phyloP scores from a whole-genome alignment of 2,329 filamentous ascomycete species.

The Metarhizium rileyi region DNA sequence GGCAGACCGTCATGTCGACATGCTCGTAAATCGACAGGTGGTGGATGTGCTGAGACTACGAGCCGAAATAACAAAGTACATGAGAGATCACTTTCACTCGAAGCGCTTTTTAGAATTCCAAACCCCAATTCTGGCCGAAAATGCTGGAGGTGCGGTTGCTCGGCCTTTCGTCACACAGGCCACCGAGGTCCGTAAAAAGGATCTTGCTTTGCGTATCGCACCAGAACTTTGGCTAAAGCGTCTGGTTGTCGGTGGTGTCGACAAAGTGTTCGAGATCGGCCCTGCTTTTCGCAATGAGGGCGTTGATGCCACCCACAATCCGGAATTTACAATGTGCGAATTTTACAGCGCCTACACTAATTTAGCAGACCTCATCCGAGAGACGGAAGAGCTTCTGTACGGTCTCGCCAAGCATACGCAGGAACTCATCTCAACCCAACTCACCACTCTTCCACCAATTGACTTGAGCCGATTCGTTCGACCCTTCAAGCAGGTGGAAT shows the following conservation, averaged over 20 bases:
- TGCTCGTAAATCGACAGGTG: constrained; percentile 63
- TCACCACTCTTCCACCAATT: constrained; percentile 37
- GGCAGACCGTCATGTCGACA: constrained; percentile 74
- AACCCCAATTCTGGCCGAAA: constrained; percentile 76
- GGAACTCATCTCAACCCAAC: constrained; percentile 32
- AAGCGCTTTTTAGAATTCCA: constrained; percentile 76
- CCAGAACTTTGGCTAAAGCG: constrained; percentile 94
- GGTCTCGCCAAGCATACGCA: constrained; percentile 46
- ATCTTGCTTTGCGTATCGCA: constrained; percentile 74
- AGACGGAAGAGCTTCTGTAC: constrained; percentile 63
- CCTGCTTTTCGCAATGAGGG: constrained; percentile 90
- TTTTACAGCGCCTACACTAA: constrained; percentile 86
- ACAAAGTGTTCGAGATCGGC: constrained; percentile 87
- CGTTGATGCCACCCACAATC: constrained; percentile 85
- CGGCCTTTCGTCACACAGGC: constrained; percentile 75
- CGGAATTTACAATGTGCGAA: constrained; percentile 95
- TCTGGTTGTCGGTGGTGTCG: constrained; percentile 78
- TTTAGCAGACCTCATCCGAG: constrained; percentile 61
- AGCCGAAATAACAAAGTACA: constrained; percentile 60
- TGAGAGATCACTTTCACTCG: constrained; percentile 65
- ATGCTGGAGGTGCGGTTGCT: constrained; percentile 79
- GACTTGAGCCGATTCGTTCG: constrained; percentile 38
- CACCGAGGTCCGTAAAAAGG: constrained; percentile 62
- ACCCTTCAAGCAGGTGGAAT: constrained; percentile 63
- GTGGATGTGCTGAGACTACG: constrained; percentile 65